These are phyloP conservation scores for Diaporthe citrichinensis DNA, from an alignment of 2,329 filamentous ascomycete genomes.

Conservation along the genomic window DNA sequence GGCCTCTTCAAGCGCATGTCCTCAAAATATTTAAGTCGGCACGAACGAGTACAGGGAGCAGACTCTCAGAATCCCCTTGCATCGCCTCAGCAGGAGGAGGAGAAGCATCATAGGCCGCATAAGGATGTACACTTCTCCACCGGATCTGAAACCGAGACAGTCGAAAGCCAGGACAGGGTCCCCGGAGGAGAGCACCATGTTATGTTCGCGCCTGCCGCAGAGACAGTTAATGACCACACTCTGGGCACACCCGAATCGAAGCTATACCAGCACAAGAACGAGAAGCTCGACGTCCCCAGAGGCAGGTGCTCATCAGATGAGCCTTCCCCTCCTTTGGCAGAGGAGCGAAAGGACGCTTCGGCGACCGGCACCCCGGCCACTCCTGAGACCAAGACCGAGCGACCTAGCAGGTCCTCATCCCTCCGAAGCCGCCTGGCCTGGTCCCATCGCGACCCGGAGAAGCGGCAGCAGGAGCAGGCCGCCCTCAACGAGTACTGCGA, in stretches of 20 bases:
- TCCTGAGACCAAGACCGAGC: conserved; percentile 17
- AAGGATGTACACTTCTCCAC: conserved; percentile 42
- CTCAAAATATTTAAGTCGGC: conserved; percentile 51
- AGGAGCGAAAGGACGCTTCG: background rate
- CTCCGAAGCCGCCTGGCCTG: conserved; percentile 39
- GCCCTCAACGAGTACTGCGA: conserved; percentile 74
- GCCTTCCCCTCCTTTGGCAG: background rate
- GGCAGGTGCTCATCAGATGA: conserved; percentile 7
- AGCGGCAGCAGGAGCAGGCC: conserved; percentile 57
- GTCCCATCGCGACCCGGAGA: conserved; percentile 52
- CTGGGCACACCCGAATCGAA: background rate
- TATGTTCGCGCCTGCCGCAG: conserved; percentile 64
- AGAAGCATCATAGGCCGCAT: conserved; percentile 42
- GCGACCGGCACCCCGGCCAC: background rate
- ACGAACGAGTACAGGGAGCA: background rate
- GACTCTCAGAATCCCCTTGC: conserved; percentile 1
- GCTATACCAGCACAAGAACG: background rate
- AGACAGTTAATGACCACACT: conserved; percentile 30
- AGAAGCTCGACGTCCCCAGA: conserved; percentile 25
- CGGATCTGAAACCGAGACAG: conserved; percentile 18
- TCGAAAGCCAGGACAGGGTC: background rate
- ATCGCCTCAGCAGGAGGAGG: conserved; percentile 20
- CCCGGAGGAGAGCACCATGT: conserved; percentile 61
- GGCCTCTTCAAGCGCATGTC: conserved; percentile 64
- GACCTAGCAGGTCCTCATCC: conserved; percentile 35